Evolutionary conservation across 2,329 filamentous ascomycete genomes (phyloP).

Genomic region (Xylaria sp.): DNA sequence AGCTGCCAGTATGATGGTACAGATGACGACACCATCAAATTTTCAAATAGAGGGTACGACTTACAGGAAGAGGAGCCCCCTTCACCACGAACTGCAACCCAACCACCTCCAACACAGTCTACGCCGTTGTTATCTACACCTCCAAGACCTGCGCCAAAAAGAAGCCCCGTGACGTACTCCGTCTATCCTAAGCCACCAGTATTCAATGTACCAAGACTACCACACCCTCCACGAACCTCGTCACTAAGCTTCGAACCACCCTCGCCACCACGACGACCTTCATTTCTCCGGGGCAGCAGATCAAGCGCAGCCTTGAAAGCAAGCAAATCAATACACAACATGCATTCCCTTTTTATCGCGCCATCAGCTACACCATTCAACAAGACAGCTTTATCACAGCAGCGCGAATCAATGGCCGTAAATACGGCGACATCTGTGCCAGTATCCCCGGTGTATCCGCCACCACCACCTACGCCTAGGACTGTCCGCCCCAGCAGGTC

Average conservation of each 20-base stretch:
- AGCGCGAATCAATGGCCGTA: slow-evolving; percentile 3
- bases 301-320: slow-evolving; percentile 32
- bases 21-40: slow-evolving; percentile 37
- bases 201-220: slow-evolving; percentile 22
- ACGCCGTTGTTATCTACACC: slow-evolving; percentile 15
- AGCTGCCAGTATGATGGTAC: slow-evolving; percentile 16
- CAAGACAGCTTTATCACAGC: slow-evolving; percentile 4
- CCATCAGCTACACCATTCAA: slow-evolving; percentile 6
- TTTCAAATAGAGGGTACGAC: slow-evolving; percentile 22
- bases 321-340: slow-evolving; percentile 29
- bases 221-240: slow-evolving; percentile 44
- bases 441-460: slow-evolving; percentile 36
- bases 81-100: slow-evolving; percentile 19
- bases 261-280: slow-evolving; percentile 34
- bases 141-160: slow-evolving; percentile 27
- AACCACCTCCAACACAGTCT: slow-evolving; percentile 26
- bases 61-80: slow-evolving; percentile 39
- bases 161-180: slow-evolving; percentile 44
- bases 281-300: slow-evolving; percentile 32
- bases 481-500: slow-evolving; percentile 34
- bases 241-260: slow-evolving; percentile 37
- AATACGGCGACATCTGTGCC: slow-evolving; percentile 30
- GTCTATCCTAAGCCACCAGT: slow-evolving; percentile 48
- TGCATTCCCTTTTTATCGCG: slow-evolving; percentile 22
- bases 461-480: slow-evolving; percentile 30